Base-by-base conservation (phyloP, 2,329 filamentous ascomycete species). In the Arthrobotrys musiformis region DNA sequence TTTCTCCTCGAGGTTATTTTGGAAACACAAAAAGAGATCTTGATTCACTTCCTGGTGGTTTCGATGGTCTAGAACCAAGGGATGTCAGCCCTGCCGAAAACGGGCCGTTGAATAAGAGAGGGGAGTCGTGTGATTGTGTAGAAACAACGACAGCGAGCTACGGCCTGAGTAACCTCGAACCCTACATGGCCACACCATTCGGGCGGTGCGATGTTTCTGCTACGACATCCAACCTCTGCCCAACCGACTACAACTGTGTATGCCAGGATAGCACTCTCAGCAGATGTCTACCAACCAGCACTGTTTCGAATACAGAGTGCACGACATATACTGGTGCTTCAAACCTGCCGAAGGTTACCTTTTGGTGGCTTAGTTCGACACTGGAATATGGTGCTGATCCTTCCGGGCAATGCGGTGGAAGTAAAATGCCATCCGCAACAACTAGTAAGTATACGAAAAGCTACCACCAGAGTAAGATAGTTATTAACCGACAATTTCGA, bases 391-490 rank as follows among this genome's bases (percentile, higher is more conserved):
- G 60, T 2, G 74, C 74, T 9, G 62, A 50, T 19, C 61, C 67
- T 7, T 78, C 46, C 3, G 74, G 74, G 5, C 74, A 78, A 69
- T 78, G 74, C 42, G 74, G 74, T 24, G 74, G 74, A 24, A 28
- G 24, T n/a, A 42, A 17, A n/a, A 33, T 40, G 30, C 11, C 68
- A 8, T 6, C 50, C 15, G 52, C 24, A 8, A 58, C 74, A 4
- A 50, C 37, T 1, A 50, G 74, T 69, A 68, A 44, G 68, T 63
- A n/a, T 42, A 15, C 9, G 4, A 15, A 28, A 11, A 42, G 13
- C 6, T 33, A 48, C 2, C 26, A 8, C 3, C 24, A n/a, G n/a
- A n/a, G 2, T 30, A 26, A 17, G 42, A 7, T 19, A 13, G 6
- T 7, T 17, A 26, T 13, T 61, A 8, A 30, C 37, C 52, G 19